phyloP scores from a whole-genome alignment of 2,329 filamentous ascomycete species.

The Fusarium dlaminii region DNA sequence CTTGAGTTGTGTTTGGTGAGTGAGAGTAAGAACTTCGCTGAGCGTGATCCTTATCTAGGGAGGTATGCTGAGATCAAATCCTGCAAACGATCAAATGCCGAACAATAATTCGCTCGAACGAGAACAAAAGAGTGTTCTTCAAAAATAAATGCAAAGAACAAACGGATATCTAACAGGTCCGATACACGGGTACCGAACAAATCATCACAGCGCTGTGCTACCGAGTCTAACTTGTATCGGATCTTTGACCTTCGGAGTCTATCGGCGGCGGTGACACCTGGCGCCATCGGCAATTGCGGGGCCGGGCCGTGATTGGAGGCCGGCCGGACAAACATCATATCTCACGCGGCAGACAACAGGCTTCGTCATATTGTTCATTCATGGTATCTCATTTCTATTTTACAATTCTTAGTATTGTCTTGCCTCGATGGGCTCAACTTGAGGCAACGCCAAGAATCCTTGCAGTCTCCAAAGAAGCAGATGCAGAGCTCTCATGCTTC shows the following conservation, averaged over 20 bases:
- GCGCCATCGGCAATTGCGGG: conserved; percentile 14
- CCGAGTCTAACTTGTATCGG: background rate
- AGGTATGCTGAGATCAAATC: background rate
- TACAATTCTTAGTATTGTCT: background rate
- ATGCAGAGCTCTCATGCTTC: conserved; percentile 56
- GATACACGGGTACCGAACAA: background rate
- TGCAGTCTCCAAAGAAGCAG: conserved; percentile 67
- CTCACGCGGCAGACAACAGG: background rate
- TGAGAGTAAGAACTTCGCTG: background rate
- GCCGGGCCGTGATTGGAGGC: conserved; percentile 7
- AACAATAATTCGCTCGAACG: conserved; percentile 35
- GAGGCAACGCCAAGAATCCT: conserved; percentile 56
- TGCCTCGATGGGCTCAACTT: background rate
- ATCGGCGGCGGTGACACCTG: conserved; percentile 14
- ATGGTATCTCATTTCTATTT: background rate
- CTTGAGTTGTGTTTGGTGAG: background rate
- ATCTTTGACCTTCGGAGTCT: background rate
- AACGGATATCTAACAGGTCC: background rate
- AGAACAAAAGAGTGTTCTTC: background rate
- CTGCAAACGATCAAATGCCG: background rate
- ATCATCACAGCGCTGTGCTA: background rate
- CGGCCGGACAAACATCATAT: background rate
- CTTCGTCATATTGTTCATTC: background rate
- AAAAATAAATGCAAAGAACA: background rate
- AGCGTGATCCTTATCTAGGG: background rate